Base-by-base conservation (phyloP, 2,329 filamentous ascomycete genomes). In the Byssochlamys sp. region DNA sequence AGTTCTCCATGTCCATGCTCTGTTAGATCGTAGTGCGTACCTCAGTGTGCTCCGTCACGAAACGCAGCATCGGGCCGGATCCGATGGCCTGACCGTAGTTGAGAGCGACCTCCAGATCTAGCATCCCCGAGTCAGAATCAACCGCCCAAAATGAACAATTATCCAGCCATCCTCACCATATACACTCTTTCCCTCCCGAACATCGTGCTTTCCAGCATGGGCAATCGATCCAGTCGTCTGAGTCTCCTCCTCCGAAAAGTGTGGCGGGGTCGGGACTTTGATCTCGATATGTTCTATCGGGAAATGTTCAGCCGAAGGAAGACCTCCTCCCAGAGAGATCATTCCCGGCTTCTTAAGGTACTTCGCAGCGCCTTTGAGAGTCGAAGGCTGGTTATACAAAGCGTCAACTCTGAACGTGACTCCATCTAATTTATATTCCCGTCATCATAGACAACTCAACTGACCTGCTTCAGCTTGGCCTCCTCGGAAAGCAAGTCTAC, bases 21-120 rank as follows among this genome's bases (percentile, higher is more conserved):
- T 9, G 7, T 45, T 19, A 45, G 19, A 9, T 5, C 19, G 45
- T 25, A 14, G 51, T 52, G 35, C 65, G 56, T 65, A 78, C 77
- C 75, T 99, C 92, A 0, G 91, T 95, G 75, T 97, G 94, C 77
- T 99, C 94, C 0, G 91, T 95, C 54, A 97, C 80, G 76, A 89
- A 97, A 59, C 94, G 86, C 61, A 96, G 78, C 72, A 99, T 80
- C 75, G 96, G 94, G 2, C 90, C 88, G 10, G 90, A 84, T 19
- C 94, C 94, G 19, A 85, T 85, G 7, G 91, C 86, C 75, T 96
- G 91, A 33, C 89, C 90, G 71, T 99, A 99, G 76, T 99, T 97
- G 71, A 96, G 85, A 1, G 88, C 88, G 61, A 95, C 90, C 52
- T 89, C 84, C 55, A 99, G 83, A 75, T 99, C 94, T 77, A 73